A percentile compares a stretch with the other conserved stretches of the same genome.
Conservation (phyloP, 345 rosid species). For the Luvunga scandens region DNA sequence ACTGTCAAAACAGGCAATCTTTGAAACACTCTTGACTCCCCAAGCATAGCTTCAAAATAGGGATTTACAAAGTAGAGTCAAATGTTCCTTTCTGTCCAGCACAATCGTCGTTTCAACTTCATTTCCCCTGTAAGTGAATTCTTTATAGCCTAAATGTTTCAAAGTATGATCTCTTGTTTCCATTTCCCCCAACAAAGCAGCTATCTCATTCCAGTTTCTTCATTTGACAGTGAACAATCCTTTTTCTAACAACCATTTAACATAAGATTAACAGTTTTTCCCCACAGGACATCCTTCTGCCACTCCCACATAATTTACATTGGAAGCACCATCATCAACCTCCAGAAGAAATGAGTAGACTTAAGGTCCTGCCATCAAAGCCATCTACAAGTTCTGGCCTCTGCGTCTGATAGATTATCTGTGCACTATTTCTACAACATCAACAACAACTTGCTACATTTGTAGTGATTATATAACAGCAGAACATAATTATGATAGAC, state of each 20-base stretch:
- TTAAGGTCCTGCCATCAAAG: not conserved
- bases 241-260: not conserved
- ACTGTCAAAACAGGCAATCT: not conserved
- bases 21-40: not conserved
- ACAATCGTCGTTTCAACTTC: conserved; percentile 1
- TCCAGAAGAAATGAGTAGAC: not conserved
- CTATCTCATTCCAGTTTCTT: not conserved
- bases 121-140: conserved; percentile 1
- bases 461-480: not conserved
- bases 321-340: not conserved
- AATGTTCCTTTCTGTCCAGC: not conserved
- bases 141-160: not conserved
- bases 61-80: not conserved
- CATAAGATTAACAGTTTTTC: not conserved
- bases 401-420: conserved; percentile 1
- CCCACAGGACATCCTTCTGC: not conserved
- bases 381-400: not conserved
- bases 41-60: not conserved
- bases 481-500: not conserved
- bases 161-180: not conserved
- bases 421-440: not conserved
- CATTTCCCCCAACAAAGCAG: not conserved
- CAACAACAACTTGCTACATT: not conserved
- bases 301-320: not conserved
- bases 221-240: not conserved